phyloP scores from a whole-genome alignment of 768 basidiomycete genomes.

The Lactarius deliciosus region DNA sequence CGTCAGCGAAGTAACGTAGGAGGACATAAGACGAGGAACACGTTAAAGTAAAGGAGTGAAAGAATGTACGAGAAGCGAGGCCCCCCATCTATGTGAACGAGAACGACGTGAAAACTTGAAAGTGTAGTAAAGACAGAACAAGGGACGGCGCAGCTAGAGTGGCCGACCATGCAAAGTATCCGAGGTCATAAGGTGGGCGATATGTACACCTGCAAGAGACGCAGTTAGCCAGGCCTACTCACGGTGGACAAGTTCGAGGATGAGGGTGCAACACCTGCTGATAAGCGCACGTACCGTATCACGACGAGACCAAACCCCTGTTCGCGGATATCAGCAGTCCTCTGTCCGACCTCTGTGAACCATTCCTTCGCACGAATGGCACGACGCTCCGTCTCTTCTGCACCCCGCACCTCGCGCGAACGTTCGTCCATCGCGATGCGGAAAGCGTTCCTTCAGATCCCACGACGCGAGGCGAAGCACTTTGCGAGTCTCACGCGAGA shows the following conservation, averaged over 20 bases:
- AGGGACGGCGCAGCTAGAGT: neutral
- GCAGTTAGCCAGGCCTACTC: neutral
- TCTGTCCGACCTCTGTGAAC: slow-evolving; percentile 58
- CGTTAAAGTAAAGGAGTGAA: slow-evolving; percentile 1
- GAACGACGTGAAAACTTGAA: neutral
- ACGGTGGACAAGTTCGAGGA: neutral
- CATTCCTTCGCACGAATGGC: slow-evolving; percentile 69
- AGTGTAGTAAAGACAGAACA: neutral
- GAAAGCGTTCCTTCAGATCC: slow-evolving; percentile 86
- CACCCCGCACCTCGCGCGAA: slow-evolving; percentile 68
- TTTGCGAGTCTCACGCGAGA: slow-evolving; percentile 87
- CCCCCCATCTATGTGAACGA: slow-evolving; percentile 12
- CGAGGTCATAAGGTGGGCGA: neutral
- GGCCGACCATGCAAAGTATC: neutral
- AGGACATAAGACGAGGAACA: slow-evolving; percentile 10
- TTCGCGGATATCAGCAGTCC: slow-evolving; percentile 43
- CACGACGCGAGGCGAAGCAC: slow-evolving; percentile 88
- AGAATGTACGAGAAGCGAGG: neutral
- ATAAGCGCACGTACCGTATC: neutral
- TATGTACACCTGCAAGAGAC: neutral
- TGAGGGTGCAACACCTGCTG: neutral
- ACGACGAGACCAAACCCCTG: slow-evolving; percentile 22
- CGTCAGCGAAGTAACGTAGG: slow-evolving; percentile 13
- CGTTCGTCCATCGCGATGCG: slow-evolving; percentile 76
- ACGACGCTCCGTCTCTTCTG: slow-evolving; percentile 73